Base-by-base conservation (phyloP, 306 rosid species). In the Lathyrus tuberosus region DNA sequence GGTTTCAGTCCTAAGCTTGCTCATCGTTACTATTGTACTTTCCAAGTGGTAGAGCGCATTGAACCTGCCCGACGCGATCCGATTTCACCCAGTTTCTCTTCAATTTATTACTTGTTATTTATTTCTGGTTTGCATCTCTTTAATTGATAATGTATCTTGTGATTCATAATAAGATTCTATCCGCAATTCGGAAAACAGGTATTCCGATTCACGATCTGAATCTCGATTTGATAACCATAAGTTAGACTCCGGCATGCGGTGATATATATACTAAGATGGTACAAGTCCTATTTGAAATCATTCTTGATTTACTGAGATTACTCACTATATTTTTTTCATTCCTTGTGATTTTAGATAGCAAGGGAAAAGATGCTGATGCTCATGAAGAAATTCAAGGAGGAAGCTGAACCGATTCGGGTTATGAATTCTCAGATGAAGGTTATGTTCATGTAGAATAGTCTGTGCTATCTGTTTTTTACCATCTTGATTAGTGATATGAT, bases 381-480 rank as follows among this genome's bases (percentile, higher is more conserved):
- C 15, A 60, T 37, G 14, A 11, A 17, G n/a, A 37, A 12, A 5
- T 12, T 56, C 5, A 28, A 14, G 40, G 18, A 3, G 18, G 62
- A 57, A 28, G 12, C 62, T 57, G 40, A 28, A 4, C 12, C 20
- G 9, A 0, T 56, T 6, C 3, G 5, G 7, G 60, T 22, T 49
- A 49, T 49, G 14, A 18, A 9, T 18, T 49, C 12, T 49, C 12
- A 49, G 28, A 18, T 1, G 28, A 18, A 51, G 35, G 35, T 54
- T 57, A 57, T 56, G 40, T 57, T 53, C 16, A 8, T 53, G 12
- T 24, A 20, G 16, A 53, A 53, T 53, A 53, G 60, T 53, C 10
- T 13, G 6, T 56, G 9, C 18, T 13, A 13, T 26, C 10, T 56
- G 37, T 5, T 56, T 26, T 56, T 13, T 33, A n/a, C n/a, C n/a